Evolutionary conservation across 805 yeast species (phyloP).

Genomic region (Barnettozyma salicaria): DNA sequence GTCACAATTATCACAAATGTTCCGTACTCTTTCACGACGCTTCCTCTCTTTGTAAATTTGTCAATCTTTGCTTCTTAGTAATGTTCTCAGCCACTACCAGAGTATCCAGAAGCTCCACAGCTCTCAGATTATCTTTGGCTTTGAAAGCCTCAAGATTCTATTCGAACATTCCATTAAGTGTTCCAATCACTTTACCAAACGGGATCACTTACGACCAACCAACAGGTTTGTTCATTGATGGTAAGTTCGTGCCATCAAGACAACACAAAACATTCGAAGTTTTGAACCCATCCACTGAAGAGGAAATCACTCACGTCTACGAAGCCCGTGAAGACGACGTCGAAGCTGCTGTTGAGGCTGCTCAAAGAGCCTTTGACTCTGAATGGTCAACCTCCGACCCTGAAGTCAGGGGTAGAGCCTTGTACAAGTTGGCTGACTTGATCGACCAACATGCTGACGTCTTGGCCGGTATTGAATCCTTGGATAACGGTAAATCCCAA

Average conservation of each 20-base stretch:
- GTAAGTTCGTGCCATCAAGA: slow-evolving; percentile 60
- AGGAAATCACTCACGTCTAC: slow-evolving; percentile 58
- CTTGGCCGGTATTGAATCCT: slow-evolving; percentile 76
- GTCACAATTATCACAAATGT: no score
- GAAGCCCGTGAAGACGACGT: slow-evolving; percentile 76
- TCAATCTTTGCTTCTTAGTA: neutral
- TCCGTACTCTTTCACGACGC: neutral
- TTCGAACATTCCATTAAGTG: slow-evolving; percentile 36
- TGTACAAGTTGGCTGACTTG: slow-evolving; percentile 71
- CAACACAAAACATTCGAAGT: slow-evolving; percentile 56
- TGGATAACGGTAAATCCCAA: slow-evolving; percentile 86
- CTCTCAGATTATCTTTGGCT: slow-evolving; percentile 17
- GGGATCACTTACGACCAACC: slow-evolving; percentile 74
- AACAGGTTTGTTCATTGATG: slow-evolving; percentile 75
- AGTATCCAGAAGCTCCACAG: slow-evolving; percentile 10
- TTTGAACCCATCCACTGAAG: slow-evolving; percentile 69
- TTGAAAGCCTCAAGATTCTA: slow-evolving; percentile 26
- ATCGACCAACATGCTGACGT: slow-evolving; percentile 69
- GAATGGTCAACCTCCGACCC: slow-evolving; percentile 72
- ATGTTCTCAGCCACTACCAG: slow-evolving; percentile 20
- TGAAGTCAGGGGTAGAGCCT: slow-evolving; percentile 50
- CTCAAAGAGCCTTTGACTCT: slow-evolving; percentile 65
- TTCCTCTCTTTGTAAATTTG: neutral
- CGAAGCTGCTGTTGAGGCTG: slow-evolving; percentile 81
- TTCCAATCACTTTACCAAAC: slow-evolving; percentile 59